phyloP scores from a whole-genome alignment of 2,329 filamentous ascomycete genomes.

The Cladosporium sp. region DNA sequence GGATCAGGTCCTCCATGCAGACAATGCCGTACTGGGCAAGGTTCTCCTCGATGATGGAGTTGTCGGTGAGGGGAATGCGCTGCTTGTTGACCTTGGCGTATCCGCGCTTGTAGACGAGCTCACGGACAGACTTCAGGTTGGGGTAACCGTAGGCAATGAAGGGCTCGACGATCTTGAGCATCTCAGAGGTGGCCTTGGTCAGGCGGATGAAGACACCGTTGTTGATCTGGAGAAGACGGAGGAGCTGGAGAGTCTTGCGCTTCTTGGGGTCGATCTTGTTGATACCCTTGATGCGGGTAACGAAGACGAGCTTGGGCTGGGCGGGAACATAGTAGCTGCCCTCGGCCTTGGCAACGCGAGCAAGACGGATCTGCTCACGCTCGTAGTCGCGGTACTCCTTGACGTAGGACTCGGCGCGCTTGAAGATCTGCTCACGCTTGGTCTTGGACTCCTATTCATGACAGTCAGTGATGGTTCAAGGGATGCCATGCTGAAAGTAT shows the following conservation, averaged over 20 bases:
- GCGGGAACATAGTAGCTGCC: constrained; percentile 93
- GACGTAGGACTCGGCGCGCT: constrained; percentile 99
- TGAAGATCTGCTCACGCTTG: constrained; percentile 99
- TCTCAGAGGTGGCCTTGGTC: constrained; percentile 96
- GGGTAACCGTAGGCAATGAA: constrained; percentile 99
- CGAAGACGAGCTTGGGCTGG: constrained; percentile 95
- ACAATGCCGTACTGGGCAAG: constrained; percentile 98
- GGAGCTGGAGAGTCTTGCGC: constrained; percentile 99
- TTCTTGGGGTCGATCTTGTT: constrained; percentile 99
- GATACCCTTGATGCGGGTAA: constrained; percentile 99
- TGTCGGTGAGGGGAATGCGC: constrained; percentile 93
- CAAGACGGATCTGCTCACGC: constrained; percentile 96
- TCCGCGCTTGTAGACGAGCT: constrained; percentile 99
- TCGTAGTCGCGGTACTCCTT: constrained; percentile 98
- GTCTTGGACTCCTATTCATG: constrained; percentile 84
- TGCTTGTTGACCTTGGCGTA: constrained; percentile 99
- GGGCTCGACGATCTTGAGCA: constrained; percentile 97
- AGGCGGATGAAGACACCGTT: constrained; percentile 97
- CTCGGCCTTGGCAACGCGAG: constrained; percentile 84
- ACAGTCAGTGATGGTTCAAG: constrained; percentile 37
- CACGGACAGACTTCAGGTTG: constrained; percentile 98
- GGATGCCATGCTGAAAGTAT: constrained; percentile 8
- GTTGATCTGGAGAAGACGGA: constrained; percentile 99
- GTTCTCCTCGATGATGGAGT: constrained; percentile 93
- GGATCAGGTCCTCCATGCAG: constrained; percentile 98